These are phyloP conservation scores for Sonneratia alba DNA, from an alignment of 345 rosid genomes.

Conservation along the genomic window DNA sequence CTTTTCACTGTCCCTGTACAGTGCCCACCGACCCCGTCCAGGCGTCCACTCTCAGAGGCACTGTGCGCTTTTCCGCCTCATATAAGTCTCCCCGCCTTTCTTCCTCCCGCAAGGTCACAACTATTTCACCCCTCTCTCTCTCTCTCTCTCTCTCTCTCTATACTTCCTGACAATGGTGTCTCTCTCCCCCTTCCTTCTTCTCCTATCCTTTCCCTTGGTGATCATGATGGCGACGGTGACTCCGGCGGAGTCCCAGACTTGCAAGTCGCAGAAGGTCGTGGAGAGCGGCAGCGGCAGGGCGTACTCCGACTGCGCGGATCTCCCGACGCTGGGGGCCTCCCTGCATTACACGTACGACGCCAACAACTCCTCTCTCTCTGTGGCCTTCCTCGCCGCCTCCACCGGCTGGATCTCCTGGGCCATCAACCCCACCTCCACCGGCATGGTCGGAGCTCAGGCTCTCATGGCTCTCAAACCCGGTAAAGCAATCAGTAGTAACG, in stretches of 20 bases:
- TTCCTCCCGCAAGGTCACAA: too few species aligned
- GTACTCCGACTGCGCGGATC: constrained; percentile 38
- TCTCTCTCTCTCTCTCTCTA: too few species aligned
- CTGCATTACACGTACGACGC: constrained; percentile 68
- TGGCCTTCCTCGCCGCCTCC: constrained; percentile 62
- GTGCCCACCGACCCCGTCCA: too few species aligned
- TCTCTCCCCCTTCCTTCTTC: background rate
- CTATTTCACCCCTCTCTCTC: too few species aligned
- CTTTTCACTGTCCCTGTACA: too few species aligned
- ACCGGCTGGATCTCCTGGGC: constrained; percentile 81
- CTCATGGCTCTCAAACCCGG: constrained; percentile 36
- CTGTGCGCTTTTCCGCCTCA: too few species aligned
- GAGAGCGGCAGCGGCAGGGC: constrained; percentile 11
- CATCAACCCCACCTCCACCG: constrained; percentile 42
- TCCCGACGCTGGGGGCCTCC: constrained; percentile 37
- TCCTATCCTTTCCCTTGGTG: background rate
- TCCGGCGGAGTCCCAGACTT: constrained; percentile 36
- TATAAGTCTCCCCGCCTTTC: too few species aligned
- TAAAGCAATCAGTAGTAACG: background rate
- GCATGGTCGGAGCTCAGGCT: constrained; percentile 57
- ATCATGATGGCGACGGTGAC: constrained; percentile 16
- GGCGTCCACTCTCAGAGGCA: too few species aligned
- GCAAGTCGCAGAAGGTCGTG: constrained; percentile 40
- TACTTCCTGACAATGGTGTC: background rate
- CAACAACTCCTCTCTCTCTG: constrained; percentile 60